These are phyloP conservation scores for Isatis tinctoria DNA, from an alignment of 345 rosid genomes.

Conservation along the genomic window DNA sequence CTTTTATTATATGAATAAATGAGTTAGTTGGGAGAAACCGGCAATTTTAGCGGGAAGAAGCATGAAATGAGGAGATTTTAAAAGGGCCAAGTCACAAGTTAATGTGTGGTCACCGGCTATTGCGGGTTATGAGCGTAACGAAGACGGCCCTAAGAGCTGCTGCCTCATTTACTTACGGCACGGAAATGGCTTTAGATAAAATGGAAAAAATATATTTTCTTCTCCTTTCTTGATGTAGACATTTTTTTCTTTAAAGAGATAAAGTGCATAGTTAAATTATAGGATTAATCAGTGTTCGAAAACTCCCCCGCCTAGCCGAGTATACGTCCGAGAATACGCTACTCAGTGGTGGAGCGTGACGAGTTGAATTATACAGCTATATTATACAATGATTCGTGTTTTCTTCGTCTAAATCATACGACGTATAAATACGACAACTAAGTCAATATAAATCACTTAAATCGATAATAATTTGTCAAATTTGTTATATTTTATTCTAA, in stretches of 20 bases:
- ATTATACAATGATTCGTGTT: no score
- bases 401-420: no score
- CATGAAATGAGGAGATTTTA: slow-evolving; percentile 34
- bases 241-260: neutral
- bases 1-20: slow-evolving; percentile 23
- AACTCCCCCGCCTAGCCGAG: no score
- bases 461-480: no score
- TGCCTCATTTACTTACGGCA: slow-evolving; percentile 17
- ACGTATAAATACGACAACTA: no score
- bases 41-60: slow-evolving; percentile 65
- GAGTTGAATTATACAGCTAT: no score
- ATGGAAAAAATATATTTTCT: neutral
- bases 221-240: neutral
- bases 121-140: slow-evolving; percentile 18
- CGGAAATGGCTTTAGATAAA: neutral
- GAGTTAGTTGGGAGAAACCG: slow-evolving; percentile 25
- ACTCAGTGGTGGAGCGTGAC: no score
- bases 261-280: neutral
- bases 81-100: slow-evolving; percentile 31
- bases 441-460: no score
- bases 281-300: no score
- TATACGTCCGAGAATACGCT: no score
- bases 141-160: slow-evolving; percentile 6
- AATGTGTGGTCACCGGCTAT: slow-evolving; percentile 18
- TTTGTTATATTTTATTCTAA: no score